Evolutionary conservation across 148 eudicot genomes (phyloP), one percentile per base, ranked within the genome.

Genomic region (Chenopodium quinoa): DNA sequence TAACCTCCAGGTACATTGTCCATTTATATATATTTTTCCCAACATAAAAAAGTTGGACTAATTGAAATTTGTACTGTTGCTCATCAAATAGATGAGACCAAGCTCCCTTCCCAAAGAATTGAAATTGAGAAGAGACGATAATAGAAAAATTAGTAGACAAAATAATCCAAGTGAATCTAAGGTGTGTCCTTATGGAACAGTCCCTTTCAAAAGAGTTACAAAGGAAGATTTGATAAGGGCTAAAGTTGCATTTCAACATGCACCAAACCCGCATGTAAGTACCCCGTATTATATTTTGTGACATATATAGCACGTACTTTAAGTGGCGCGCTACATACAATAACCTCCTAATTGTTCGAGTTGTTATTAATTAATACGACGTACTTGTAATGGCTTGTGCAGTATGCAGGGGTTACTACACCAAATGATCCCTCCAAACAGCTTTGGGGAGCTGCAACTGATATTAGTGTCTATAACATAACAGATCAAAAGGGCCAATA

Each of bases 381-480:
- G 44, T 40, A 40, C 44, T 40, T 40, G 17, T 12, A 2, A 17
- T 79, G 27, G 17, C 27, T 40, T 10, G 2, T 40, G 44, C 78
- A 83, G 78, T 50, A 12, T 64, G 85, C 81, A 72, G 48, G 7
- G 23, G 54, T 83, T 6, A 47, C 84, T n/a, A 82, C 84, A 0
- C 62, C 76, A 13, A 9, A 56, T 22, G 54, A 56, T 82, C 46
- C 60, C 9, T 60, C 64, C 0, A 29, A 0, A 19, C 20, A 47
- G 14, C 40, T 71, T 29, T 77, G 22, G 44, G 84, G 84, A 77
- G 84, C 77, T 1, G 31, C 29, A 78, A 23, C 72, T 73, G 1
- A n/a, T 16, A 31, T 83, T 14, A 78, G 85, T 78, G 78, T 78
- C 31, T 83, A 71, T 50, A 83, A 83, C 47, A 34, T 32, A 56